Percentiles rank a stretch among this genome's conserved stretches.
These are phyloP conservation scores for Warburgia ugandensis DNA, from an alignment of 164 flowering plant species.

Conservation along the genomic window DNA sequence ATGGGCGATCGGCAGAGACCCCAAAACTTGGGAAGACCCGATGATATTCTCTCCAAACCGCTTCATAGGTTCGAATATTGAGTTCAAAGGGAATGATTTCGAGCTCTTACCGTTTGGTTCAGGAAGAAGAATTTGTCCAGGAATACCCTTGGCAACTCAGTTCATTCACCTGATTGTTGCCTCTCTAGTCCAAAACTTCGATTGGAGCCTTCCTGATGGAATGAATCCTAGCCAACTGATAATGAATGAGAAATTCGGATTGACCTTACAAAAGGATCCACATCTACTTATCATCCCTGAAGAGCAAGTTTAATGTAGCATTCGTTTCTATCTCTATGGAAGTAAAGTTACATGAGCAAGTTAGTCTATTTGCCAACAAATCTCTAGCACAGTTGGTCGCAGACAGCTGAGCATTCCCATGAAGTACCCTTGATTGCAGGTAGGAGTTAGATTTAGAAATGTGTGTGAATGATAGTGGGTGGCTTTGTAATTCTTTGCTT, in stretches of 20 bases:
- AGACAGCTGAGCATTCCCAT: too few species aligned
- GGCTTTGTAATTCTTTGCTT: too few species aligned
- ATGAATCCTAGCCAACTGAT: slow-evolving; percentile 8
- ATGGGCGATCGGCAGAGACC: slow-evolving; percentile 16
- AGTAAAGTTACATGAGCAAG: too few species aligned
- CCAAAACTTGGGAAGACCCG: slow-evolving; percentile 14
- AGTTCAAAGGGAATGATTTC: slow-evolving; percentile 13
- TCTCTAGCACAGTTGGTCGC: too few species aligned
- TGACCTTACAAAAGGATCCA: slow-evolving; percentile 20
- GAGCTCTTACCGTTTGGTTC: slow-evolving; percentile 10
- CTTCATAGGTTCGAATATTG: slow-evolving; percentile 5
- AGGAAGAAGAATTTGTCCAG: slow-evolving; percentile 14
- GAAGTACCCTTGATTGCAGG: too few species aligned
- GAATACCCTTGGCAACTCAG: slow-evolving; percentile 10
- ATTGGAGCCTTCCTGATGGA: slow-evolving; percentile 16
- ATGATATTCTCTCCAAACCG: slow-evolving; percentile 6
- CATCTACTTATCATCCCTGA: slow-evolving; percentile 13
- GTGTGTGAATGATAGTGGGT: too few species aligned
- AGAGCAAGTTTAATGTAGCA: not conserved
- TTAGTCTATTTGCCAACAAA: too few species aligned
- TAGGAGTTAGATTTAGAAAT: too few species aligned
- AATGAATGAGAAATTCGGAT: slow-evolving; percentile 26
- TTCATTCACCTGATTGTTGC: slow-evolving; percentile 14
- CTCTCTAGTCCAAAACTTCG: slow-evolving; percentile 19
- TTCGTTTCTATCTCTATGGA: not conserved